A percentile compares a stretch with the other conserved stretches of the same genome.
Evolutionary conservation across 192 early-diverging fungal genomes (phyloP).

Genomic region (Coemansia sp.): DNA sequence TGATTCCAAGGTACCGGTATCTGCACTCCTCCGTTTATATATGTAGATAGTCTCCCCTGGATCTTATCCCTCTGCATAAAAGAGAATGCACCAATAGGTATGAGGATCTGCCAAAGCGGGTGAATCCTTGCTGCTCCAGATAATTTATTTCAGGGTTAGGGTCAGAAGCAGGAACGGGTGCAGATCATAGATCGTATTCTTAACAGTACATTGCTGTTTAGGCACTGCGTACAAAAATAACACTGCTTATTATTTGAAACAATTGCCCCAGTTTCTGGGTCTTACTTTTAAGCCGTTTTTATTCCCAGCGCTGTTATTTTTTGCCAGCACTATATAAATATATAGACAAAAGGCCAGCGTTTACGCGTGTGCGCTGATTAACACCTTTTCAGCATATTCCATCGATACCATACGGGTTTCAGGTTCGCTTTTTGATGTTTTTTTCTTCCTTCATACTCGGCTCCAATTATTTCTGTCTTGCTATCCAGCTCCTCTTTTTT

Average conservation of each 20-base stretch:
- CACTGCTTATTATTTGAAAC: too few species aligned
- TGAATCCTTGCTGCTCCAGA: slow-evolving; percentile 6
- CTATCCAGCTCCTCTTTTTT: not conserved
- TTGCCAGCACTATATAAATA: too few species aligned
- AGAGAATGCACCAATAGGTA: slow-evolving; percentile 1
- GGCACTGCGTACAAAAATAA: not conserved
- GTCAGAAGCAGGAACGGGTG: not conserved
- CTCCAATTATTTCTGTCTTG: not conserved
- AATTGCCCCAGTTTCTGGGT: too few species aligned
- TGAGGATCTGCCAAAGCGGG: slow-evolving; percentile 8
- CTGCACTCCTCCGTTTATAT: not conserved
- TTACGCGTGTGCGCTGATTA: too few species aligned
- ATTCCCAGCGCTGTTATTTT: too few species aligned
- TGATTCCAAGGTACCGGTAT: slow-evolving; percentile 9
- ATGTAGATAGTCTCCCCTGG: slow-evolving; percentile 1
- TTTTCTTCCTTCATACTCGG: too few species aligned
- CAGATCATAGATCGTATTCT: slow-evolving; percentile 1
- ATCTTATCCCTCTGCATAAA: slow-evolving; percentile 2
- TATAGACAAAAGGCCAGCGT: too few species aligned
- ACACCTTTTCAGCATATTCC: too few species aligned
- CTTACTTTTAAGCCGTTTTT: too few species aligned
- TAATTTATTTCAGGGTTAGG: slow-evolving; percentile 1
- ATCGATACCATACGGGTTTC: too few species aligned
- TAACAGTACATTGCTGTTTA: not conserved
- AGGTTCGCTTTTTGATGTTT: too few species aligned